phyloP scores from a whole-genome alignment of 257 asterid species.

The Solanum chiquidenum region DNA sequence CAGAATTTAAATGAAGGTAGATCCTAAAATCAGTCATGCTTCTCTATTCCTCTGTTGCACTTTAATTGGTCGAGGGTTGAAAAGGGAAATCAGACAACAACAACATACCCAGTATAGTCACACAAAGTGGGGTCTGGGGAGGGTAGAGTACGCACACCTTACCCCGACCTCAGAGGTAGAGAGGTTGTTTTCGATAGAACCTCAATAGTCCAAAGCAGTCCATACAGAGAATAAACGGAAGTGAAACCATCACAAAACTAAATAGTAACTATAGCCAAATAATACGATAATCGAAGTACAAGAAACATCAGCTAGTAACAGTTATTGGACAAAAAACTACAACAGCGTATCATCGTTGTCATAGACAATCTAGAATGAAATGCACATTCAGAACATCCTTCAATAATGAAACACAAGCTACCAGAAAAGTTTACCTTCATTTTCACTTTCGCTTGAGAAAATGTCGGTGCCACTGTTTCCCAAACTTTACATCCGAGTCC shows the following conservation, averaged over 20 bases:
- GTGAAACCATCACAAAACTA: not conserved
- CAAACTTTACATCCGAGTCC: constrained; percentile 70
- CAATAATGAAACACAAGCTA: not conserved
- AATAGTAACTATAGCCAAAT: not conserved
- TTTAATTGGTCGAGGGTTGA: not conserved
- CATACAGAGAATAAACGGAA: not conserved
- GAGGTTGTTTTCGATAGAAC: not conserved
- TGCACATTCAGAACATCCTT: not conserved
- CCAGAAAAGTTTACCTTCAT: constrained; percentile 48
- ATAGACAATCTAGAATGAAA: not conserved
- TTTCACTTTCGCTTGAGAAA: constrained; percentile 74
- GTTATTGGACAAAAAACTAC: not conserved
- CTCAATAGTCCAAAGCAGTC: not conserved
- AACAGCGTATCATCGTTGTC: not conserved
- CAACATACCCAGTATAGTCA: not conserved
- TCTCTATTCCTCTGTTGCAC: not conserved
- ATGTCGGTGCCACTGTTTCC: constrained; percentile 84
- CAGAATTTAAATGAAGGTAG: not conserved
- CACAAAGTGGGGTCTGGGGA: not conserved
- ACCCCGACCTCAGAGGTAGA: not conserved
- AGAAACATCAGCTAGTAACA: not conserved
- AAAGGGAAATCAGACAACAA: not conserved
- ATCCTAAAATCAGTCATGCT: not conserved
- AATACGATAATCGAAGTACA: not conserved
- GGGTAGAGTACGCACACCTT: not conserved